A percentile compares a stretch with the other conserved stretches of the same genome.
Evolutionary conservation across 129 eudicot species (phyloP).

Genomic region (Lonicera japonica): DNA sequence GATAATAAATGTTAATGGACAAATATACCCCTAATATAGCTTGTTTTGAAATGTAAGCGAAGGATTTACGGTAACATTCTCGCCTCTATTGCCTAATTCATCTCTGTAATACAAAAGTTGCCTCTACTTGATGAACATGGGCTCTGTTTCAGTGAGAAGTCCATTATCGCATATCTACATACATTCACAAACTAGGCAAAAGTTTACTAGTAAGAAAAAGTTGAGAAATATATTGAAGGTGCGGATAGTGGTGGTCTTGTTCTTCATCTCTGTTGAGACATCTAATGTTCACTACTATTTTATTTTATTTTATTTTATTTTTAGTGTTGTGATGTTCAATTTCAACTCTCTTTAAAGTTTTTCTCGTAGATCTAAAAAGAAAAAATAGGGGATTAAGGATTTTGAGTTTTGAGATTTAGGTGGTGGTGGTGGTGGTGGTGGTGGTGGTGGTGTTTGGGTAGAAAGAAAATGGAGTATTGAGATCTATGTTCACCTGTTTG

Average conservation of each 20-base stretch:
- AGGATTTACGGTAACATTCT: conserved; percentile 62
- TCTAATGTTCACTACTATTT: conserved; percentile 24
- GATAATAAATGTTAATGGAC: too few relatives aligned
- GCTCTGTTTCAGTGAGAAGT: conserved; percentile 52
- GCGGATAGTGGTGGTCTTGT: conserved; percentile 34
- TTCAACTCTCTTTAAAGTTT: too few relatives aligned
- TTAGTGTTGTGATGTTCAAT: too few relatives aligned
- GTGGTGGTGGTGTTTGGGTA: conserved; percentile 15
- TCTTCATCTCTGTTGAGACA: conserved; percentile 47
- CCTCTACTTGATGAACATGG: conserved; percentile 40
- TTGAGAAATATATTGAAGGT: neutral
- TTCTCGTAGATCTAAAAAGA: neutral
- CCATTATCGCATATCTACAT: conserved; percentile 26
- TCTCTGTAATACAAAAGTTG: conserved; percentile 69
- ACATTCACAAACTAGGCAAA: neutral
- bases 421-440: conserved; percentile 21
- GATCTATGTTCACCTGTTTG: conserved; percentile 46
- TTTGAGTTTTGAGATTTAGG: conserved; percentile 8
- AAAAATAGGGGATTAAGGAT: neutral
- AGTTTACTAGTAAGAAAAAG: too few relatives aligned
- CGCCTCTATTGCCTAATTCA: conserved; percentile 77
- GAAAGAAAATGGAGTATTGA: conserved; percentile 9
- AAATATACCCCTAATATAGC: too few relatives aligned
- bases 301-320: neutral
- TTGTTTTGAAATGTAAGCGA: conserved; percentile 47